A percentile compares a stretch with the other conserved stretches of the same genome.
These are phyloP conservation scores for Septoria linicola DNA, from an alignment of 2,329 filamentous ascomycete species.

Conservation along the genomic window DNA sequence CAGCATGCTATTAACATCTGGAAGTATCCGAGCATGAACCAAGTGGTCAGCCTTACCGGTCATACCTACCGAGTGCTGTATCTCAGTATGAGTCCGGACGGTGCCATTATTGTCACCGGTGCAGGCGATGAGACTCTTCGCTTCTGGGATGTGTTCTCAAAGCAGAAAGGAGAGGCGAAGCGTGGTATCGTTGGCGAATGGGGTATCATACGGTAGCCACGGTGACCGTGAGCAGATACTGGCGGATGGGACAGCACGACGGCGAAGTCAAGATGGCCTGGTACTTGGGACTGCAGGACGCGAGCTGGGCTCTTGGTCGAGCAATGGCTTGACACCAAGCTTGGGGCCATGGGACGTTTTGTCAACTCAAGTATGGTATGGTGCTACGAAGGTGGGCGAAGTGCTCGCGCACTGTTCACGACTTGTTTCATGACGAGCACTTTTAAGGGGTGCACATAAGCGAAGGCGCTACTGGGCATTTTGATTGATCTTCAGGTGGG, in stretches of 20 bases:
- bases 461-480: not conserved
- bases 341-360: not conserved
- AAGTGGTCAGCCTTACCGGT: constrained; percentile 90
- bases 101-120: constrained; percentile 88
- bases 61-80: constrained; percentile 97
- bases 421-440: not conserved
- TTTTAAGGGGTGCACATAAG: not conserved
- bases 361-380: not conserved
- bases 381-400: not conserved
- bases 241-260: not conserved
- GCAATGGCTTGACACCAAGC: no score
- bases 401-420: not conserved
- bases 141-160: constrained; percentile 96
- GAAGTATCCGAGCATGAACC: constrained; percentile 98
- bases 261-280: not conserved
- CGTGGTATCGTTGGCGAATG: constrained; percentile 63
- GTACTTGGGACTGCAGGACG: no score
- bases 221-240: not conserved
- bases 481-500: not conserved
- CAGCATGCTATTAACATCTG: constrained; percentile 99
- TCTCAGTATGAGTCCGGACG: constrained; percentile 95
- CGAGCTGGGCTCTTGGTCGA: no score
- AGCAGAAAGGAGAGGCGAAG: constrained; percentile 64
- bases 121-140: constrained; percentile 93
- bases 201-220: constrained; percentile 63